Evolutionary conservation across 176 grass and related monocot genomes (phyloP), one percentile per base, ranked within the genome.

Genomic region (Chloris gayana): DNA sequence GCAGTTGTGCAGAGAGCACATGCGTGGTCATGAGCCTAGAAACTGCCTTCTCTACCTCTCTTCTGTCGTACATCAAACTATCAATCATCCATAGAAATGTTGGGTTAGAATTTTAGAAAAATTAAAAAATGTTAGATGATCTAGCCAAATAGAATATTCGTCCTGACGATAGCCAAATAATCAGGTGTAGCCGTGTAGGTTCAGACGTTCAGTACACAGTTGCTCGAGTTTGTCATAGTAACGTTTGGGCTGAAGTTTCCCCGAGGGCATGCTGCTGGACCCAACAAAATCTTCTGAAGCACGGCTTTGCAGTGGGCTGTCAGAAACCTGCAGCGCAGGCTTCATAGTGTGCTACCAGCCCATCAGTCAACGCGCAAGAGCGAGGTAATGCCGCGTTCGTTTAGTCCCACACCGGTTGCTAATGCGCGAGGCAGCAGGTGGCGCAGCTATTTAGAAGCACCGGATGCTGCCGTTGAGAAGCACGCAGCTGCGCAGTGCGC

Each of bases 401-500:
- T 83, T 67, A 67, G 50, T 69, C 50, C 72, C 72, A 76, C 3
- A 57, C 22, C 2, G 13, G 72, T 56, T 6, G 29, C 0, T 31
- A 14, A 42, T 9, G 34, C 0, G 4, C 11, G 2, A 9, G 61
- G 33, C 4, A 9, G 0, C 1, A n/a, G 17, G 12, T 18, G 50
- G 19, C 14, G 10, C 3, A 44, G 47, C 27, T 76, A 76, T 69
- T 45, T 84, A 75, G 0, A 3, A 5, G 10, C 17, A 6, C 1
- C 9, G 8, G 1, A 10, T 9, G 5, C 17, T 0, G 0, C 3
- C 0, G 21, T 0, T 0, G 0, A 8, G 1, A 21, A 0, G 0
- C 61, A 79, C 42, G 64, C 76, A 89, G 88, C 83, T 89, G 88
- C 59, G 83, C 85, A 88, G 77, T 78, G 88, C 67, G 88, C 86